Conservation (phyloP, 1,139 yeast genomes). For the Suhomyces chickasaworum region DNA sequence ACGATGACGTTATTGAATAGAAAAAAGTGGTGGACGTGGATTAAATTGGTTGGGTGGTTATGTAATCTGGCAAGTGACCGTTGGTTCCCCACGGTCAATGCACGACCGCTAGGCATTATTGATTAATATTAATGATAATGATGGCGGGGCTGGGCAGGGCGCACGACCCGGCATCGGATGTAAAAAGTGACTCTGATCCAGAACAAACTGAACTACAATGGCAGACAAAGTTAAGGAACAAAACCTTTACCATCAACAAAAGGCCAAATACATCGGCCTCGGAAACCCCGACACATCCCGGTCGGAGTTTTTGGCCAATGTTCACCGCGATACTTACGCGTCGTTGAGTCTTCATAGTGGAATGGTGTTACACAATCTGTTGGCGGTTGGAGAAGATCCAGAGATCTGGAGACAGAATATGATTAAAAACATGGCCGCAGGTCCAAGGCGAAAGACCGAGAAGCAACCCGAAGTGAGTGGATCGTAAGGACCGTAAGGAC, state of each 20-base stretch:
- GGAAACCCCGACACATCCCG: constrained; percentile 70
- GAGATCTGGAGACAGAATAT: constrained; percentile 49
- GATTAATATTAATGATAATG: background rate
- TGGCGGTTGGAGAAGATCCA: constrained; percentile 60
- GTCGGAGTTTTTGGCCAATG: constrained; percentile 56
- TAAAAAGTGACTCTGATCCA: background rate
- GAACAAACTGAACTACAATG: constrained; percentile 29
- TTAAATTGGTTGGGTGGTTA: constrained; percentile 4
- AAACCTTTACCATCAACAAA: constrained; percentile 61
- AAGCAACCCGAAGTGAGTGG: background rate
- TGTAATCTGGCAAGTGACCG: constrained; percentile 9
- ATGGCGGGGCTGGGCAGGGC: constrained; percentile 1
- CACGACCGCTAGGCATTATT: constrained; percentile 6
- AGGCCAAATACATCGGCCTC: constrained; percentile 66
- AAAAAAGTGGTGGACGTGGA: constrained; percentile 1
- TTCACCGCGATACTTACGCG: constrained; percentile 74
- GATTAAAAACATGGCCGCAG: constrained; percentile 57
- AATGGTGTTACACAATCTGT: constrained; percentile 63
- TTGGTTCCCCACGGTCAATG: constrained; percentile 11
- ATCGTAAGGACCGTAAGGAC: no score
- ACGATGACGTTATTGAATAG: background rate
- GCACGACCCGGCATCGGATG: constrained; percentile 6
- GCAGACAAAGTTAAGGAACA: constrained; percentile 71
- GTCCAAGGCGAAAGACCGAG: constrained; percentile 1
- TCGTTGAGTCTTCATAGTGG: constrained; percentile 71